Evolutionary conservation across 805 yeast species (phyloP), one percentile per base, ranked within the genome.

Genomic region (Pichia eremophila): DNA sequence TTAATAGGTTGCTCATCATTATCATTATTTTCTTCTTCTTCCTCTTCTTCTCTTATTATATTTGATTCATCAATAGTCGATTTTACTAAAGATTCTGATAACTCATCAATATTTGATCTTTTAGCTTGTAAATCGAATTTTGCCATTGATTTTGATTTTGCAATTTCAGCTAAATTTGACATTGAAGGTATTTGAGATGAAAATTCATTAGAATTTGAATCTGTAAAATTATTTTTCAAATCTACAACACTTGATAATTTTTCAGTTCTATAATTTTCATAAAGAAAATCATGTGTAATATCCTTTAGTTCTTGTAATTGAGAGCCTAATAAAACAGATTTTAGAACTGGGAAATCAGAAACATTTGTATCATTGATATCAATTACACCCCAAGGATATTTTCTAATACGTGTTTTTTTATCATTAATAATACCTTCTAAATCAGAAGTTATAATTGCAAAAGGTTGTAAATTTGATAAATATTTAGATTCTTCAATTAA

Each of bases 331-430:
- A 79, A 56, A 10, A 78, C 83, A 18, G 78, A 70, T 58, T 72
- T 76, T 54, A 79, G 70, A 38, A 74, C 60, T 9, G 79, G 65
- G 60, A 79, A 78, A 57, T 79, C 84, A 38, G 77, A 70, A 56
- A 66, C 67, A 41, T 65, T 68, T 18, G 80, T 70, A 59, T 79
- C 74, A 58, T 70, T 70, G 48, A 77, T 75, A 58, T 77, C 80
- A 45, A 77, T 73, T 40, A 69, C 52, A 10, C 91, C 91, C 93
- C 93, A 85, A 31, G 91, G 90, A 57, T 85, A 85, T 48, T 71
- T 67, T 68, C 93, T 77, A 14, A 78, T 79, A 56, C 77, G 75
- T 41, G 78, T 71, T 31, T 64, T 62, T 46, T 65, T 61, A 17
- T 86, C 86, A 31, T 74, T 64, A 36, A 75, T 58, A 46, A 71